Percentiles rank a stretch among this genome's conserved stretches.
phyloP scores from a whole-genome alignment of 2,329 filamentous ascomycete species.

The Spiromastix sp. region DNA sequence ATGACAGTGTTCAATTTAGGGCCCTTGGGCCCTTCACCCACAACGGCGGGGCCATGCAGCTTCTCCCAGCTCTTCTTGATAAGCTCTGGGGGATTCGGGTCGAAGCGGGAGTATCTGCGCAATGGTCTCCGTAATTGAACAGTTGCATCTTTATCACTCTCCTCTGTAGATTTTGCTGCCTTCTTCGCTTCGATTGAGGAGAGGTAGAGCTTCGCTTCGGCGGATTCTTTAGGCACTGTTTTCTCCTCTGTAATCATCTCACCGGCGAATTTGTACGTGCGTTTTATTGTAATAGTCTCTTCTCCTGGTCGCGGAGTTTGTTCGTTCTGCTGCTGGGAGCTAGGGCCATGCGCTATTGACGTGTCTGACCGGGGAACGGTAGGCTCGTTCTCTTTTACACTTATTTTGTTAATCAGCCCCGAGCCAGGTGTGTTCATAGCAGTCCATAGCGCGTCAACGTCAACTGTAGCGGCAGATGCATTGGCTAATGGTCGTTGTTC shows the following conservation, averaged over 20 bases:
- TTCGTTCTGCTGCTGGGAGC: no score
- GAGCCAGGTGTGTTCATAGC: conserved; percentile 33
- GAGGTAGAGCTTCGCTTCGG: conserved; percentile 46
- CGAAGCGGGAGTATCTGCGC: conserved; percentile 35
- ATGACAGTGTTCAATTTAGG: conserved; percentile 57
- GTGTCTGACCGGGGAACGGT: background rate
- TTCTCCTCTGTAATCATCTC: conserved; percentile 45
- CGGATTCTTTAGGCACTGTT: conserved; percentile 41
- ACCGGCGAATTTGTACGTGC: conserved; percentile 48
- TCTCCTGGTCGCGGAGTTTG: no score
- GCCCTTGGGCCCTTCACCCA: conserved; percentile 29
- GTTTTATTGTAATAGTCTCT: conserved; percentile 44
- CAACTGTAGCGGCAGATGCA: conserved; percentile 40
- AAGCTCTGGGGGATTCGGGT: conserved; percentile 33
- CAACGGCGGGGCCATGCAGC: conserved; percentile 18
- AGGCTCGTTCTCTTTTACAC: conserved; percentile 6
- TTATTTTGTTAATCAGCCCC: background rate
- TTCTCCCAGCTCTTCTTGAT: conserved; percentile 37
- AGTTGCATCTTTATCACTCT: conserved; percentile 10
- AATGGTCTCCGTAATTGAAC: conserved; percentile 28
- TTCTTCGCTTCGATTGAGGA: conserved; percentile 23
- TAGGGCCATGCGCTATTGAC: background rate
- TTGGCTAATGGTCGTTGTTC: conserved; percentile 38
- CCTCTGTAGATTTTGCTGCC: conserved; percentile 12
- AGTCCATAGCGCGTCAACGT: conserved; percentile 46